These are phyloP conservation scores for Mortierella sp. DNA, from an alignment of 371 early-diverging fungal genomes.

Conservation along the genomic window DNA sequence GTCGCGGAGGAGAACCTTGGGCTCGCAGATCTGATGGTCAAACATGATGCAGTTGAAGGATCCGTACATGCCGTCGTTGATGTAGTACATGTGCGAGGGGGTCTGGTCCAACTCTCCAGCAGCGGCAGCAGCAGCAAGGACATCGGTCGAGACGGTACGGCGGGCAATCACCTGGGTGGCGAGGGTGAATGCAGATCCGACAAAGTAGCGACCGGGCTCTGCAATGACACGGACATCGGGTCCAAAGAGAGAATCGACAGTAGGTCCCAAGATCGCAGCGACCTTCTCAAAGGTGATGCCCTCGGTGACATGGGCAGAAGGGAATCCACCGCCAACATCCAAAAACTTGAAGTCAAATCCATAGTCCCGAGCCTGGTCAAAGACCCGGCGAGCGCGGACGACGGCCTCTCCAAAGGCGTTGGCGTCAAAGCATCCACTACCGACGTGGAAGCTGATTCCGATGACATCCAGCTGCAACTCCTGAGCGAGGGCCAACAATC, in stretches of 20 bases:
- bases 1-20: constrained; percentile 69
- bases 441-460: constrained; percentile 95
- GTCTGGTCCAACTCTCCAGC: constrained; percentile 1
- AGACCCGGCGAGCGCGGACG: constrained; percentile 81
- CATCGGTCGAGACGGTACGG: constrained; percentile 70
- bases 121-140: not conserved
- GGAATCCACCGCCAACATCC: constrained; percentile 97
- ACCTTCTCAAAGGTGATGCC: constrained; percentile 85
- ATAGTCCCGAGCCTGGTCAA: constrained; percentile 81
- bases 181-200: constrained; percentile 90
- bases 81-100: constrained; percentile 91
- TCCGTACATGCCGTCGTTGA: constrained; percentile 98
- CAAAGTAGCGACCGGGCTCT: constrained; percentile 97
- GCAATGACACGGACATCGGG: constrained; percentile 89
- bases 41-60: constrained; percentile 97
- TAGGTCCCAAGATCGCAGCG: constrained; percentile 80
- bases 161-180: constrained; percentile 93
- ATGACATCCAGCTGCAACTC: constrained; percentile 85
- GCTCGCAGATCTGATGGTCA: constrained; percentile 88
- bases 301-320: constrained; percentile 79
- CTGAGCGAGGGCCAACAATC: constrained; percentile 77
- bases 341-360: constrained; percentile 86
- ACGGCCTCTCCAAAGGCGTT: constrained; percentile 93
- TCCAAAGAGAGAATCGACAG: constrained; percentile 83
- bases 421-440: constrained; percentile 91